phyloP scores from a whole-genome alignment of 2,329 filamentous ascomycete species.

The Acarospora socialis region DNA sequence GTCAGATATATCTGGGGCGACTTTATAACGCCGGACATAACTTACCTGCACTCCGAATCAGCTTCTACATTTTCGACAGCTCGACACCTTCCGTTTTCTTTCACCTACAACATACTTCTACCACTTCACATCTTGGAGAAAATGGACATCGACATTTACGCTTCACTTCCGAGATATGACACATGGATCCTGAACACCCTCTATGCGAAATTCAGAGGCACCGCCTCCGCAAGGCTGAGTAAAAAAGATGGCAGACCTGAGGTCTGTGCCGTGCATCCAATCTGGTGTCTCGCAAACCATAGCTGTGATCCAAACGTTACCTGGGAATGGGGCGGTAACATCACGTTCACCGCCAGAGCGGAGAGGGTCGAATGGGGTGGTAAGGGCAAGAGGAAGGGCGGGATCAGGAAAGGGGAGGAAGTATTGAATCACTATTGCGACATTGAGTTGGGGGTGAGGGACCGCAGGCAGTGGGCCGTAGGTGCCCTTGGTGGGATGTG shows the following conservation, averaged over 20 bases:
- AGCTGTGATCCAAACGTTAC: slow-evolving; percentile 88
- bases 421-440: slow-evolving; percentile 93
- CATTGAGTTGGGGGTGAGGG: slow-evolving; percentile 58
- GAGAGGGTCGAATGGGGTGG: slow-evolving; percentile 38
- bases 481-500: slow-evolving; percentile 83
- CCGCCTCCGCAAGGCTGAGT: slow-evolving; percentile 72
- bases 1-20: slow-evolving; percentile 54
- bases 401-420: slow-evolving; percentile 67
- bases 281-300: slow-evolving; percentile 95
- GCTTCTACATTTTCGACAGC: slow-evolving; percentile 23
- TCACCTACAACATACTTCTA: slow-evolving; percentile 43
- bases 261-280: slow-evolving; percentile 80
- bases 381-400: slow-evolving; percentile 29
- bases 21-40: slow-evolving; percentile 30
- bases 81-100: slow-evolving; percentile 41
- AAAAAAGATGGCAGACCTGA: slow-evolving; percentile 69
- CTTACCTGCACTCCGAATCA: slow-evolving; percentile 6
- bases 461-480: slow-evolving; percentile 75
- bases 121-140: slow-evolving; percentile 48
- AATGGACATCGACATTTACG: slow-evolving; percentile 48
- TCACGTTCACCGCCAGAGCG: slow-evolving; percentile 47
- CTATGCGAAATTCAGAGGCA: slow-evolving; percentile 84
- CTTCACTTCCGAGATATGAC: slow-evolving; percentile 27
- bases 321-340: slow-evolving; percentile 81
- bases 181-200: slow-evolving; percentile 69